These are phyloP conservation scores for Hsuehochloa calcarea DNA, from an alignment of 176 grass and related monocot genomes.

Conservation along the genomic window DNA sequence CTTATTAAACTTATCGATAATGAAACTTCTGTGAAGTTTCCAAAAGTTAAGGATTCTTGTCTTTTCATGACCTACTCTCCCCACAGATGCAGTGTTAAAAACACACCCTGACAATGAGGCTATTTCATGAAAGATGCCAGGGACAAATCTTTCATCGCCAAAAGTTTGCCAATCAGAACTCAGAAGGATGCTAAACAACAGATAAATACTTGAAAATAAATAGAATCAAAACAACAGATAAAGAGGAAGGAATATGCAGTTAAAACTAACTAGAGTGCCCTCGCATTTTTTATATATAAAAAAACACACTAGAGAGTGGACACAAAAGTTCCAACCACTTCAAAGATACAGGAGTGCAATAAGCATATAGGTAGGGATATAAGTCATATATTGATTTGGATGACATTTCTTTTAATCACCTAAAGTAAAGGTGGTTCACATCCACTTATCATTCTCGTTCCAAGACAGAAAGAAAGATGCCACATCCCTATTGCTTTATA, in stretches of 20 bases:
- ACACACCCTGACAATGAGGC: background rate
- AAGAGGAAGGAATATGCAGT: conserved; percentile 23
- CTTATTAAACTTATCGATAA: background rate
- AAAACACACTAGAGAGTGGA: background rate
- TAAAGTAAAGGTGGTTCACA: conserved; percentile 18
- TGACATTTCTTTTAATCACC: background rate
- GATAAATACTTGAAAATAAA: background rate
- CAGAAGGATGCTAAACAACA: background rate
- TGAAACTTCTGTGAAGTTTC: conserved; percentile 19
- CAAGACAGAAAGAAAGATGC: conserved; percentile 6
- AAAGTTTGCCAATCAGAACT: conserved; percentile 15
- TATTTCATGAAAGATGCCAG: background rate
- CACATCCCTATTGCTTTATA: conserved; percentile 14
- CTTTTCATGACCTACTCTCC: conserved; percentile 15
- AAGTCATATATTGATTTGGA: background rate
- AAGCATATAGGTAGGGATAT: conserved; percentile 5
- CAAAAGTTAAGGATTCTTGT: background rate
- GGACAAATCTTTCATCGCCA: background rate
- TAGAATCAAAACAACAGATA: background rate
- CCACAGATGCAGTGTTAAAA: background rate
- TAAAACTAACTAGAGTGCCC: background rate
- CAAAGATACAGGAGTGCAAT: conserved; percentile 7
- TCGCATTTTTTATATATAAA: background rate
- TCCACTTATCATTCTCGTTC: background rate
- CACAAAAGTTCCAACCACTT: conserved; percentile 18